Conservation (phyloP, 2,329 filamentous ascomycete species). For the Ophiognomonia clavigignenti-juglandacearum region DNA sequence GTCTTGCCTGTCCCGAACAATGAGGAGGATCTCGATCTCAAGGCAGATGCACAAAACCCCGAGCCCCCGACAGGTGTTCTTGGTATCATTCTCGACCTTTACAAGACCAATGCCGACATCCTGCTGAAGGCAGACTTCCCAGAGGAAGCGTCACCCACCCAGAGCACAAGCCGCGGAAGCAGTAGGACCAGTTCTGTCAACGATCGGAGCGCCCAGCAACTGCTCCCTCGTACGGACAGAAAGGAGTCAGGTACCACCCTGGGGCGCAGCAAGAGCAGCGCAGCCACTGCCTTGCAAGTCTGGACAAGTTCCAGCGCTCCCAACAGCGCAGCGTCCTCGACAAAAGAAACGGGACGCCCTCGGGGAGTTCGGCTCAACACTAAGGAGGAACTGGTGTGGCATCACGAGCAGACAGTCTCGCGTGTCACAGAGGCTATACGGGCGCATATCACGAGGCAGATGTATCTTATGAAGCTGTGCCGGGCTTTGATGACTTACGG, state of each 20-base stretch:
- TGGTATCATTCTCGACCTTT: neutral
- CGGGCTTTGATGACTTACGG: neutral
- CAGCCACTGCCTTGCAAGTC: too few relatives aligned
- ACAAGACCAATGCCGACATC: neutral
- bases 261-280: too few relatives aligned
- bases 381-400: neutral
- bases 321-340: too few relatives aligned
- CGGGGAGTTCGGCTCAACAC: too few relatives aligned
- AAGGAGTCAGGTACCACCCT: too few relatives aligned
- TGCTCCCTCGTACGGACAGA: too few relatives aligned
- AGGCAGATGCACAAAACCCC: neutral
- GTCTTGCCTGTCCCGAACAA: neutral
- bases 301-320: too few relatives aligned
- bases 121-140: neutral
- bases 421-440: neutral
- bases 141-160: neutral
- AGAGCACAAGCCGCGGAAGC: too few relatives aligned
- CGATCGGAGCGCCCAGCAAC: too few relatives aligned
- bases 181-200: too few relatives aligned
- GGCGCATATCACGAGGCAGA: neutral
- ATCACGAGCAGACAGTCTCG: neutral
- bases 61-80: neutral
- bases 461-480: neutral
- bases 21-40: neutral
- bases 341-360: too few relatives aligned